phyloP scores from a whole-genome alignment of 192 early-diverging fungal genomes.

The Backusella circina region DNA sequence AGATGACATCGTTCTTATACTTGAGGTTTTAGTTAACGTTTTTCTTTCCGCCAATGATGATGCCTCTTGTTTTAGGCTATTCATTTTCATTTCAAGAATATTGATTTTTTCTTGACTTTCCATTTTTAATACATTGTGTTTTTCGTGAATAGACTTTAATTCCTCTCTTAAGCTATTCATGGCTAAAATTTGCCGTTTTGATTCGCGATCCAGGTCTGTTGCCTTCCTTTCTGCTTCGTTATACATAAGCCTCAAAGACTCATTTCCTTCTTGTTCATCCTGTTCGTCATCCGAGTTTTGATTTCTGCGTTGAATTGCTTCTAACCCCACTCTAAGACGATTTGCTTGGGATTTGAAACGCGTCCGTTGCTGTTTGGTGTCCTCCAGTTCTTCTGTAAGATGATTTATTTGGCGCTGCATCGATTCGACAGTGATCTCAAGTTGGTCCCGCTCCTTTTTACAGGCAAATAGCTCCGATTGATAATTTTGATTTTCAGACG shows the following conservation, averaged over 20 bases:
- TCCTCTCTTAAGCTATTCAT: not conserved
- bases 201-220: not conserved
- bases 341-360: constrained; percentile 12
- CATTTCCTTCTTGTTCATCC: not conserved
- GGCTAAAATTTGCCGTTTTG: not conserved
- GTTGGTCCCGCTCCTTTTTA: not conserved
- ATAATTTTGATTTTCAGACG: not conserved
- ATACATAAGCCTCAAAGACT: not conserved
- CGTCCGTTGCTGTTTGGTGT: not conserved
- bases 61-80: not conserved
- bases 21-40: not conserved
- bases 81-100: not conserved
- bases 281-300: not conserved
- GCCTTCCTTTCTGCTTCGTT: not conserved
- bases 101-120: not conserved
- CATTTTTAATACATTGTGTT: not conserved
- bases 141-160: not conserved
- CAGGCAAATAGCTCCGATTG: not conserved
- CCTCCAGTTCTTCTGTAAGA: not conserved
- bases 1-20: not conserved
- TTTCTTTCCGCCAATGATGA: not conserved
- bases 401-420: not conserved
- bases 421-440: not conserved
- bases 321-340: constrained; percentile 1
- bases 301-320: constrained; percentile 4